Evolutionary conservation across 2,329 filamentous ascomycete genomes (phyloP), one percentile per base, ranked within the genome.

Genomic region (Neodidymelliopsis sp.): DNA sequence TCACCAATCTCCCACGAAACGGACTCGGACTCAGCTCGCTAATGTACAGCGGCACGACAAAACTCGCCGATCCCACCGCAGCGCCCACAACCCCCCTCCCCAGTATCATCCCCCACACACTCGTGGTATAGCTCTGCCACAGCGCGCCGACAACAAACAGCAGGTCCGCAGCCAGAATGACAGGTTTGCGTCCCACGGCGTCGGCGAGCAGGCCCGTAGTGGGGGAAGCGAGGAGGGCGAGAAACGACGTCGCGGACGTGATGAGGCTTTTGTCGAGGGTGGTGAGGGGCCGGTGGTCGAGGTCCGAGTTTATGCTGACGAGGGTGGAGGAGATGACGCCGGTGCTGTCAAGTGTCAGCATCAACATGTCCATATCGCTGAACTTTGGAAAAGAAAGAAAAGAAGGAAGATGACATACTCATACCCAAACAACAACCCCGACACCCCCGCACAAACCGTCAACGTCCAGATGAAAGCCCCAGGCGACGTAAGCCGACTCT

Each of bases 11-110:
- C 11, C 93, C 93, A 44, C 93, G 79, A 53, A 89, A 84, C 16
- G 84, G 80, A 2, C 89, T 84, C 0, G 93, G 92, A 3, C 90
- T 86, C 10, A 96, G 77, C 72, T 97, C 93, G 7, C 89, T 87
- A 51, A 97, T 93, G 24, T 71, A 71, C 60, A 97, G 73, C 34
- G 92, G 92, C 22, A 90, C 87, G 4, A 95, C 89, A 61, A 95
- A 89, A 66, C 87, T 91, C 7, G 88, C 89, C 2, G 85, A 85
- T 12, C 89, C 89, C 1, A 93, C 86, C 0, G 84, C 89, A 1
- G 85, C 77, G 20, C 89, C 89, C 2, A 93, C 86, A 1, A 91
- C 75, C 22, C 83, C 81, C 4, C 89, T 77, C 0, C 89, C 89
- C 0, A 78, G 57, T 0, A 90, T 83, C 87, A 93, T 91, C 9